phyloP scores from a whole-genome alignment of 805 yeast genomes.

The Saturnispora diversa region DNA sequence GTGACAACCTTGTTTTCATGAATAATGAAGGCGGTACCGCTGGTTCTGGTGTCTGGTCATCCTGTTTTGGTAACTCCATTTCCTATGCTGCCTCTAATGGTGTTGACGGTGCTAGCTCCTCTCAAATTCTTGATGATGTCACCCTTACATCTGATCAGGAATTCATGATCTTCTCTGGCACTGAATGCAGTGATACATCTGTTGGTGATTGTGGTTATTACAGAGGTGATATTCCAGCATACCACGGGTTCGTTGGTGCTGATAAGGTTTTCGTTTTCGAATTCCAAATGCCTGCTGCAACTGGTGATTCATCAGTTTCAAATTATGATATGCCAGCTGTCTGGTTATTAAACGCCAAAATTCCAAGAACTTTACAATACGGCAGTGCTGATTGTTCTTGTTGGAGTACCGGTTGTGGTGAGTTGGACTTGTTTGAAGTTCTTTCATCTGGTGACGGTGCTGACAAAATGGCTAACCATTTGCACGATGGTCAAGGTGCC shows the following conservation, averaged over 20 bases:
- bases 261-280: conserved; percentile 85
- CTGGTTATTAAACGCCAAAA: conserved; percentile 65
- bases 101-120: conserved; percentile 56
- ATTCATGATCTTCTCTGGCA: conserved; percentile 71
- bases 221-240: conserved; percentile 82
- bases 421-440: conserved; percentile 89
- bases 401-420: conserved; percentile 98
- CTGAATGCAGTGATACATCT: conserved; percentile 43
- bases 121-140: conserved; percentile 62
- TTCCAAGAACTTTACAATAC: conserved; percentile 91
- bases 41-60: conserved; percentile 84
- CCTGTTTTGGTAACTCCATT: conserved; percentile 84
- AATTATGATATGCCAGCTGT: conserved; percentile 84
- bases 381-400: conserved; percentile 83
- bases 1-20: conserved; percentile 70
- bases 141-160: conserved; percentile 68
- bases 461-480: conserved; percentile 63
- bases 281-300: conserved; percentile 78
- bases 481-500: conserved; percentile 78
- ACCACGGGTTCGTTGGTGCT: conserved; percentile 86
- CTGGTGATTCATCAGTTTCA: conserved; percentile 34
- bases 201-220: conserved; percentile 71
- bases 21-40: conserved; percentile 79
- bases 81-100: conserved; percentile 80
- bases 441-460: conserved; percentile 72